These are phyloP conservation scores for Colletotrichum gloeosporioides DNA, from an alignment of 2,329 filamentous ascomycete genomes.

Conservation along the genomic window DNA sequence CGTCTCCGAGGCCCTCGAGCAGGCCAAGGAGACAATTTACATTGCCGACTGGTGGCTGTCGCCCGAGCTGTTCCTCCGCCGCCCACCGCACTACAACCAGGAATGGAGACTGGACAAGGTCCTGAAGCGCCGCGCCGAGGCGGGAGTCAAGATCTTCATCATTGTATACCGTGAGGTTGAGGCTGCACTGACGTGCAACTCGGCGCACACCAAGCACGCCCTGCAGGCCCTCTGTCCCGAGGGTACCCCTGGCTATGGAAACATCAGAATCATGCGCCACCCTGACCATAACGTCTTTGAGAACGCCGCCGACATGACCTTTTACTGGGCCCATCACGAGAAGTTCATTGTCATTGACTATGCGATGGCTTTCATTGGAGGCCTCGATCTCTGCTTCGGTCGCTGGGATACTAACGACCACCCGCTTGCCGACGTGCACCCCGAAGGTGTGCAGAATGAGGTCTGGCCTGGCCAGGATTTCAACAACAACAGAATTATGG, in stretches of 20 bases:
- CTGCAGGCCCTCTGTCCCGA: constrained; percentile 81
- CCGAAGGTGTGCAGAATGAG: constrained; percentile 80
- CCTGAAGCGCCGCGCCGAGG: constrained; percentile 87
- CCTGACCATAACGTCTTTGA: constrained; percentile 95
- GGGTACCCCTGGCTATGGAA: constrained; percentile 81
- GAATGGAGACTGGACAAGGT: constrained; percentile 87
- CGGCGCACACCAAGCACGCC: constrained; percentile 88
- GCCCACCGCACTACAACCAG: constrained; percentile 82
- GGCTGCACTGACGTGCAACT: constrained; percentile 88
- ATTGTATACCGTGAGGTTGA: constrained; percentile 90
- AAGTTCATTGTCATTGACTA: constrained; percentile 98
- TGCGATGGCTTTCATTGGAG: constrained; percentile 88
- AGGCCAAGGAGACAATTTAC: constrained; percentile 91
- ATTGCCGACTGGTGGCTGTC: constrained; percentile 98
- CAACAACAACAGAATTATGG: constrained; percentile 96
- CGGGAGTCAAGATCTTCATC: constrained; percentile 92
- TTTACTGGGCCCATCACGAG: constrained; percentile 98
- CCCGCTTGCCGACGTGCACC: constrained; percentile 84
- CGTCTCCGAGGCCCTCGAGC: constrained; percentile 87
- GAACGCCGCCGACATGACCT: constrained; percentile 93
- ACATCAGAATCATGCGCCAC: constrained; percentile 88
- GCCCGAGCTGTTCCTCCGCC: constrained; percentile 83
- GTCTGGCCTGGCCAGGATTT: constrained; percentile 97
- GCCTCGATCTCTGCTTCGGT: constrained; percentile 93
- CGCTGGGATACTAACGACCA: constrained; percentile 92